Conservation (phyloP, 129 eudicot species). For the Flaveria linearis region DNA sequence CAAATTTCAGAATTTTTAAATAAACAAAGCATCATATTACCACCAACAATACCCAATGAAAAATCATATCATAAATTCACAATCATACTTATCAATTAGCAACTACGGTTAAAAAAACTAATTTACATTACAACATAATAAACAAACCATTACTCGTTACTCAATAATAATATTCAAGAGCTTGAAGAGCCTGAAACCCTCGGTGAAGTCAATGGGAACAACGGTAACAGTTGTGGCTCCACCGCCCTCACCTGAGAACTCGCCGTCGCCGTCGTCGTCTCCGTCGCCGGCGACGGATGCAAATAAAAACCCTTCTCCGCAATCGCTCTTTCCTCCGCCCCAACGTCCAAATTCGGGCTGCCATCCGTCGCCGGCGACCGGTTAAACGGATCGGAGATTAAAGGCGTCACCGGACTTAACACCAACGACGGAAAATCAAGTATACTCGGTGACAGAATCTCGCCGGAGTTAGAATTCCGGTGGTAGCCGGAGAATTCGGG, state of each 20-base stretch:
- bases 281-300: slow-evolving; percentile 64
- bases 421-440: slow-evolving; percentile 71
- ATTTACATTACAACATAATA: slow-evolving; percentile 12
- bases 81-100: slow-evolving; percentile 2
- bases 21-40: background rate
- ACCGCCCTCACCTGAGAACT: slow-evolving; percentile 55
- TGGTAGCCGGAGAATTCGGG: slow-evolving; percentile 49
- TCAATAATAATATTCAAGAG: slow-evolving; percentile 11
- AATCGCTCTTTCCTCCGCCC: slow-evolving; percentile 70
- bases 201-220: slow-evolving; percentile 81
- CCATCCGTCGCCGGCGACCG: slow-evolving; percentile 36
- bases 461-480: slow-evolving; percentile 43
- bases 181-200: slow-evolving; percentile 43
- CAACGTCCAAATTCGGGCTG: slow-evolving; percentile 34
- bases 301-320: slow-evolving; percentile 67
- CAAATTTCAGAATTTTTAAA: background rate
- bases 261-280: slow-evolving; percentile 48
- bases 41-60: background rate
- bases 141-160: slow-evolving; percentile 41
- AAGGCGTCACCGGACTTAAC: slow-evolving; percentile 88
- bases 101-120: slow-evolving; percentile 14
- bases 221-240: slow-evolving; percentile 66
- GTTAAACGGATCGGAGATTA: slow-evolving; percentile 71
- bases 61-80: background rate
- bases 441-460: slow-evolving; percentile 64